Evolutionary conservation across 129 eudicot species (phyloP).

Genomic region (Saposhnikovia divaricata): DNA sequence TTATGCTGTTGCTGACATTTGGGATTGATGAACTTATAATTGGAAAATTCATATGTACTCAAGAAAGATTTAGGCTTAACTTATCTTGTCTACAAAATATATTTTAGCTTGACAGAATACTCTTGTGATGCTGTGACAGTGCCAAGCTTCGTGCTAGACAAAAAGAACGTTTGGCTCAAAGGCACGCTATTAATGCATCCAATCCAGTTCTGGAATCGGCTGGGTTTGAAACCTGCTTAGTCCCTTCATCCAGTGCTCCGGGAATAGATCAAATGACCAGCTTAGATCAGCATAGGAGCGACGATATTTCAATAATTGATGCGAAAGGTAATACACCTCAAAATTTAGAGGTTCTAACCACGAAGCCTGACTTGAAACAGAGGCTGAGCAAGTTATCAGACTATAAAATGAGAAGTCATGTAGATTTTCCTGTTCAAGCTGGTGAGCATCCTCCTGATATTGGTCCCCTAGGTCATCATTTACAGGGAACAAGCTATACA

Average conservation of each 20-base stretch:
- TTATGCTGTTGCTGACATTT: background rate
- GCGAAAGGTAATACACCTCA: slow-evolving; percentile 8
- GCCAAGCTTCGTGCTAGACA: slow-evolving; percentile 82
- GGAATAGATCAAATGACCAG: slow-evolving; percentile 19
- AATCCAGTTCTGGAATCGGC: slow-evolving; percentile 20
- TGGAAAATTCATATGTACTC: background rate
- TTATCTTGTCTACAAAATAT: background rate
- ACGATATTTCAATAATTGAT: slow-evolving; percentile 21
- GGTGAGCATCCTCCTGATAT: slow-evolving; percentile 19
- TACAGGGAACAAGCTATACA: background rate
- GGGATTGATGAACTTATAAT: background rate
- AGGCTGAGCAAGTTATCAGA: slow-evolving; percentile 33
- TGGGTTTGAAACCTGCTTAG: slow-evolving; percentile 14
- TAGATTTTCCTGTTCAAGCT: slow-evolving; percentile 19
- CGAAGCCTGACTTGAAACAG: slow-evolving; percentile 26
- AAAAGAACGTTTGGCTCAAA: slow-evolving; percentile 54
- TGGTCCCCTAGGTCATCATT: background rate
- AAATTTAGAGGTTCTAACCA: slow-evolving; percentile 21
- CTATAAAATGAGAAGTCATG: slow-evolving; percentile 23
- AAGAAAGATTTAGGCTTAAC: background rate
- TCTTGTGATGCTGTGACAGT: slow-evolving; percentile 33
- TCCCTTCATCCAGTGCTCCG: slow-evolving; percentile 12
- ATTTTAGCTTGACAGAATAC: background rate
- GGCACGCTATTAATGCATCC: slow-evolving; percentile 33
- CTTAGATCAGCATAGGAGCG: slow-evolving; percentile 29